Base-by-base conservation (phyloP, 2,329 filamentous ascomycete species). In the Podosphaera xanthii region DNA sequence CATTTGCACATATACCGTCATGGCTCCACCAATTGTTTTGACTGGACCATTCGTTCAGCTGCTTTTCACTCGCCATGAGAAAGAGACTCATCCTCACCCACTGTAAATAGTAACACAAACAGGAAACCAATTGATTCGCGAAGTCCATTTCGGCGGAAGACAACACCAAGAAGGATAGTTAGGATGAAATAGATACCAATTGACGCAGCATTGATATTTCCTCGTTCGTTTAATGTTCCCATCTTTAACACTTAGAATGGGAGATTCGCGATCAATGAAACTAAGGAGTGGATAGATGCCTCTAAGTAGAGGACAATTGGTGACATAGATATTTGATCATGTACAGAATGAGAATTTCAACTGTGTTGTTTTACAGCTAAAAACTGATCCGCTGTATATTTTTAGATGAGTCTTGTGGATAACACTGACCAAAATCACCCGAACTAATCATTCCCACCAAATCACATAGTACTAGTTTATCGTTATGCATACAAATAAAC, bases 201-300 rank as follows among this genome's bases (percentile, higher is more conserved):
- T 42, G 58, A 50, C 7, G 58, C 58, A 31, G 58, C 58, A 42
- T 59, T 59, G 35, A 59, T 53, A 8, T 59, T 48, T 35, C 58
- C 58, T 6, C 58, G 46, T 30, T 59, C 58, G 36, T 59, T 59
- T 35, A 59, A 40, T 30, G 57, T 12, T 14, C 40, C 40, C 57
- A 58, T 58, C 40, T 44, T 44, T 12, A 14, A 44, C 3, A 44
- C 9, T 4, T 12, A 7, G 5, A 12, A 10, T 12, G n/a, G 40
- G 40, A 44, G n/a, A 44, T 14, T 44, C n/a, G 40, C 9, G 22
- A 22, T 22, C 22, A 44, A 44, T 7, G 40, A 44, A 44, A 44
- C 40, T 2, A 44, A 14, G 10, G 10, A 12, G 40, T 44, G 5
- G 10, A 14, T 44, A 40, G 40, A 44, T 44, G 40, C 40, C 40